Conservation (phyloP, 805 yeast genomes). For the Barnettozyma pratensis region DNA sequence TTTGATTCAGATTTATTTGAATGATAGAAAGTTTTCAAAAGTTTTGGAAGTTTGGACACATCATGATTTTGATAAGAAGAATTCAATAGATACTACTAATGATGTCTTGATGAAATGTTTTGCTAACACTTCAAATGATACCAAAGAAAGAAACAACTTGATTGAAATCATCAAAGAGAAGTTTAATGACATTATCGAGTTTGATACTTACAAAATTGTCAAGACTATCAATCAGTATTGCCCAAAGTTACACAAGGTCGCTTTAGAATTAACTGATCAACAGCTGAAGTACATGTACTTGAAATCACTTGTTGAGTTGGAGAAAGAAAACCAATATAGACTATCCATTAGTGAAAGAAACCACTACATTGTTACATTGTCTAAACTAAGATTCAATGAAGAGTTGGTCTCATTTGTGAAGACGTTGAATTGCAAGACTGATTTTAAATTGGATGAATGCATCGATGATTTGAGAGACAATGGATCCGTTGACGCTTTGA, state of each 20-base stretch:
- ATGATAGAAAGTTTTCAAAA: constrained; percentile 47
- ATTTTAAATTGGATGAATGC: constrained; percentile 21
- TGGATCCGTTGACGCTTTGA: constrained; percentile 22
- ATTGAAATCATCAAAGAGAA: constrained; percentile 13
- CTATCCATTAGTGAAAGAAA: constrained; percentile 18
- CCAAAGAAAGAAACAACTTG: constrained; percentile 18
- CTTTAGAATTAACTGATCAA: constrained; percentile 12
- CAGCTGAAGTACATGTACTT: constrained; percentile 23
- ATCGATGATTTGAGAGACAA: constrained; percentile 18
- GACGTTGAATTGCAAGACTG: constrained; percentile 16
- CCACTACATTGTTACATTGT: constrained; percentile 15
- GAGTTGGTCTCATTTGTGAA: constrained; percentile 17
- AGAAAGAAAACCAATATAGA: constrained; percentile 15
- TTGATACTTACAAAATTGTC: constrained; percentile 24
- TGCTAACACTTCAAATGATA: constrained; percentile 15
- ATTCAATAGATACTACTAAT: constrained; percentile 22
- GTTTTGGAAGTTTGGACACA: constrained; percentile 50
- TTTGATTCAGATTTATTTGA: constrained; percentile 49
- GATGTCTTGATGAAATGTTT: constrained; percentile 25
- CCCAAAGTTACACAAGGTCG: constrained; percentile 16
- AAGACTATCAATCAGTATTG: constrained; percentile 23
- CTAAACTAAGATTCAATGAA: constrained; percentile 12
- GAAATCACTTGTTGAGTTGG: constrained; percentile 18
- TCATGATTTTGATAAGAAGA: constrained; percentile 22
- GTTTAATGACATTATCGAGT: constrained; percentile 22